Evolutionary conservation across 306 rosid genomes (phyloP), one percentile per base, ranked within the genome.

Genomic region (Sindora glabra): DNA sequence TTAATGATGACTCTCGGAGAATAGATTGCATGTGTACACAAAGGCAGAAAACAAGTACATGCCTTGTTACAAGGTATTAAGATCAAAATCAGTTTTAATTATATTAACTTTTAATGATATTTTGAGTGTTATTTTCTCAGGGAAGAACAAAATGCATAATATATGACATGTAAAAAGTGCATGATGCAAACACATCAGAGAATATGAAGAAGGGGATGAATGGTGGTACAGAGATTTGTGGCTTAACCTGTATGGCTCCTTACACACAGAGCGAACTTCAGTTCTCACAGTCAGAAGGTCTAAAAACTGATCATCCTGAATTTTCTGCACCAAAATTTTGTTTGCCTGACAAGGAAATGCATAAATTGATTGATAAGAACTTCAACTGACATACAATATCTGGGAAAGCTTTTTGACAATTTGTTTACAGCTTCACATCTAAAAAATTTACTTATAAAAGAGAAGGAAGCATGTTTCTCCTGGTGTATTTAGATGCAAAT

Each of bases 171-270:
- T n/a, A 63, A 74, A 10, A 47, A 23, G 13, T 56, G 45, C 41
- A 56, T 23, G 24, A 67, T 64, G 49, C 62, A 56, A 57, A 58
- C 16, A 46, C 27, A 44, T 73, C 38, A 54, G 24, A 47, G 58
- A 58, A 46, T 49, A 37, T n/a, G 29, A 67, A 56, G 13, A 50
- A 41, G 58, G 19, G 34, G 57, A 33, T 30, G 47, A 61, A 65
- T 44, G 56, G 44, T 33, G 37, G 71, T 23, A 38, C 50, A 39
- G 45, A 63, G 68, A 50, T 47, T 62, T 38, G 23, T 25, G 66
- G 56, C 24, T 59, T 65, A 72, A 94, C 99, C 99, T 89, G 90
- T 89, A 89, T 27, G 99, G 95, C 74, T 94, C 99, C 86, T 86
- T 89, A 56, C 81, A 94, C 52, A 84, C 95, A 56, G 94, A 74